Evolutionary conservation across 352 stramenopile species (phyloP), one percentile per base, ranked within the genome.

Genomic region (Phytophthora ohioensis): DNA sequence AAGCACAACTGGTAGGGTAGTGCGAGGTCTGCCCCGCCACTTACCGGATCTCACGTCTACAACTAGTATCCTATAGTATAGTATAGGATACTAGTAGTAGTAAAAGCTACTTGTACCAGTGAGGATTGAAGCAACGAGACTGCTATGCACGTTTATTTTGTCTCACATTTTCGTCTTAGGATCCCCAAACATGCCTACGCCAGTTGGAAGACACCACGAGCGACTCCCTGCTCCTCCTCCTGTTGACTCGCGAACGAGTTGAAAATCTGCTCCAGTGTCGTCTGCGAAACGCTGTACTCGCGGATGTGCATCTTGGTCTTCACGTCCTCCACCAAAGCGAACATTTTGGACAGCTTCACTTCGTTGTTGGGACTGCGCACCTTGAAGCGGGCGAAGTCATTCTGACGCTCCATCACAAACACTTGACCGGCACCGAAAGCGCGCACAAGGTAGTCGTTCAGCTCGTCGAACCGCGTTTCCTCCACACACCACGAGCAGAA

Each of bases 251-350:
- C 91, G 59, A 97, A 97, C 5, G 65, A 63, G 67, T 97, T 95
- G 81, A 97, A 97, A 30, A 97, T 92, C 71, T 46, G 89, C 78
- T 97, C 89, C 42, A 97, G 58, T 12, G 88, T 94, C 38, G 87
- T 95, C 73, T 97, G 88, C n/a, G 73, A 91, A 11, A 97, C 76
- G 36, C 81, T 88, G 74, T 97, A 97, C 61, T 95, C 88, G 13
- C 82, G 75, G 55, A 97, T 92, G 49, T 76, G 45, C 47, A 93
- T 60, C 57, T 77, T 57, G 12, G 48, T 49, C 57, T 88, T 87
- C 5, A 69, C 68, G 2, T 69, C 57, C 59, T 96, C 88, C 7
- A 97, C 71, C 15, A 89, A 61, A 4, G 75, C 79, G 64, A 97
- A 96, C 67, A 95, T 27, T 10, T 46, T 46, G 39, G 39, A 46